Percentiles rank a stretch among this genome's conserved stretches.
Evolutionary conservation across 371 early-diverging fungal genomes (phyloP).

Genomic region (Zychaea mexicana): DNA sequence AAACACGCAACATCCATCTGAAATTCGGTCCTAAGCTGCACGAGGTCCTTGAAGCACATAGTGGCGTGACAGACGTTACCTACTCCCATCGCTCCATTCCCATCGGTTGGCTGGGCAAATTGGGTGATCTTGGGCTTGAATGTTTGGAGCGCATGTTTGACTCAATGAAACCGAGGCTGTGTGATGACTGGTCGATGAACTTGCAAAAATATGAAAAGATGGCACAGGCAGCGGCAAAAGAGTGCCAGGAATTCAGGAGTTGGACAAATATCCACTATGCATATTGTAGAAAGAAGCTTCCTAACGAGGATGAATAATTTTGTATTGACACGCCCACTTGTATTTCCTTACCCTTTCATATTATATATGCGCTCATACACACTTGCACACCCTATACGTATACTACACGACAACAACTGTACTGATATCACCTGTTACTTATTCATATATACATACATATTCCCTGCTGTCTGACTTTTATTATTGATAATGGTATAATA

Average conservation of each 20-base stretch:
- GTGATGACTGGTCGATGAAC: slow-evolving; percentile 52
- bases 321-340: background rate
- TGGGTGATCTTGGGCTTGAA: slow-evolving; percentile 44
- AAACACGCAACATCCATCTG: slow-evolving; percentile 34
- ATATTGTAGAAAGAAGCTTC: slow-evolving; percentile 2
- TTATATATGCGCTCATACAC: background rate
- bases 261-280: slow-evolving; percentile 45
- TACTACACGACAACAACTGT: no score
- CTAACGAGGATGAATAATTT: background rate
- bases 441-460: no score
- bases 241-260: slow-evolving; percentile 45
- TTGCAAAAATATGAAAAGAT: slow-evolving; percentile 38
- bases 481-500: no score
- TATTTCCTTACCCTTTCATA: background rate
- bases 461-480: no score
- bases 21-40: slow-evolving; percentile 33
- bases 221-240: slow-evolving; percentile 23
- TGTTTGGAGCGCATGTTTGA: slow-evolving; percentile 36
- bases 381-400: background rate
- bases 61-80: slow-evolving; percentile 16
- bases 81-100: slow-evolving; percentile 41
- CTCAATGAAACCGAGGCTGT: slow-evolving; percentile 41
- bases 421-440: no score
- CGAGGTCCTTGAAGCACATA: slow-evolving; percentile 15
- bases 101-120: slow-evolving; percentile 47